Evolutionary conservation across 768 basidiomycete species (phyloP), one percentile per base, ranked within the genome.

Genomic region (Leccinellum rugosiceps): DNA sequence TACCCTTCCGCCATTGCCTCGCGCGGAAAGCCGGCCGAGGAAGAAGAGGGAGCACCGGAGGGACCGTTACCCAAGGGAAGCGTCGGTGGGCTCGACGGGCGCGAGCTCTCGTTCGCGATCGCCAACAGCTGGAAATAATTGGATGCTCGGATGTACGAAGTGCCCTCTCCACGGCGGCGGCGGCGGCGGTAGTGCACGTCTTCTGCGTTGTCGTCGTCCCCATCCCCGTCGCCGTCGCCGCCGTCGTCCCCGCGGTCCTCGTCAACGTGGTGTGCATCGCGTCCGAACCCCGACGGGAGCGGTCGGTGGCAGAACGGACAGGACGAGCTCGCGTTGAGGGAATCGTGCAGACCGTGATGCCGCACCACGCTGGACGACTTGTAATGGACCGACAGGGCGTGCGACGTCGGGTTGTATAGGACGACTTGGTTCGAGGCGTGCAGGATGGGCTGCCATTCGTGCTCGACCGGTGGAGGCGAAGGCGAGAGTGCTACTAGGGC

Each of bases 1-100:
- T 98, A 98, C 0, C 94, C 94, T 53, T 94, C 88, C 0, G 93
- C 92, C 88, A 92, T 89, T 31, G 81, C 78, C 51, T 88, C 86
- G 2, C 83, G 79, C 3, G 83, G 77, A 71, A 92, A 91, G 19
- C 41, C 19, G 9, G 41, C 41, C 10, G 41, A 19, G 19, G 41
- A 41, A 4, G 38, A 19, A n/a, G 35, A 4, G 41, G 41, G 41
- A 43, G 41, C 4, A 1, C 82, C 67, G 31, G 72, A 59, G 3
- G 54, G 15, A 41, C 64, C 55, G 52, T 51, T 62, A 2, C 56
- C 57, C 30, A 60, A 60, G 28, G 75, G 67, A 19, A 43, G 41
- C 41, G 41, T 43, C 0, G 79, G 76, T 0, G 84, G 84, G n/a
- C 75, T 79, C 1, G 82, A 74, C 15, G 85, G 80, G 28, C 80